Evolutionary conservation across 768 basidiomycete genomes (phyloP), one percentile per base, ranked within the genome.

Genomic region (Baorangia bicolor): DNA sequence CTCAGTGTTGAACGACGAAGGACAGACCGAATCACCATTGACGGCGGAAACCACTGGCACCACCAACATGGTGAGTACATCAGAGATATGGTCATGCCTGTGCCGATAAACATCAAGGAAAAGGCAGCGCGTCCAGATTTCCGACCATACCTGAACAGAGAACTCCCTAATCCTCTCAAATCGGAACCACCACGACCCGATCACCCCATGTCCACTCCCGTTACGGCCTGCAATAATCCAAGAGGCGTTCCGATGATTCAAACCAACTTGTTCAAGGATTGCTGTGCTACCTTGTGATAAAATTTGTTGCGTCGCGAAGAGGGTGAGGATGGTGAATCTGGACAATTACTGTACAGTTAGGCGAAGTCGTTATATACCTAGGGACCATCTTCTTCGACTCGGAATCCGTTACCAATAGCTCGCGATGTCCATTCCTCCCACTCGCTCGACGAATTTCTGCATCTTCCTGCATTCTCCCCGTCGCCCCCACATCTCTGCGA

Each of bases 51-150:
- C 46, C 2, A 8, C 5, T 3, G 0, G 28, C 4, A 21, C 38
- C 8, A 27, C 9, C 3, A 11, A 23, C 31, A 47, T 5, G 11
- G 61, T 56, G 16, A 41, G 53, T 42, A 30, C 25, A 21, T 4
- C 6, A 2, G 12, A 1, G 33, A 4, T 12, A 14, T 3, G 38
- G 4, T 9, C 11, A 5, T 0, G 1, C 14, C 27, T 38, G n/a
- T 54, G 18, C 43, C 61, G 21, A 66, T 53, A 8, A n/a, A 21
- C 6, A 18, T 41, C 28, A 39, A 67, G 59, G 53, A 60, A 34
- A 63, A 50, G 27, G 33, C 14, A 13, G 6, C 18, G 16, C 40
- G 13, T 33, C 28, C 48, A 30, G 37, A 45, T n/a, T 9, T 45
- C n/a, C 48, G 31, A 42, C 25, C 44, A 4, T 58, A 48, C 41